Conservation (phyloP, 2,329 filamentous ascomycete genomes). For the Stemphylium lycopersici region DNA sequence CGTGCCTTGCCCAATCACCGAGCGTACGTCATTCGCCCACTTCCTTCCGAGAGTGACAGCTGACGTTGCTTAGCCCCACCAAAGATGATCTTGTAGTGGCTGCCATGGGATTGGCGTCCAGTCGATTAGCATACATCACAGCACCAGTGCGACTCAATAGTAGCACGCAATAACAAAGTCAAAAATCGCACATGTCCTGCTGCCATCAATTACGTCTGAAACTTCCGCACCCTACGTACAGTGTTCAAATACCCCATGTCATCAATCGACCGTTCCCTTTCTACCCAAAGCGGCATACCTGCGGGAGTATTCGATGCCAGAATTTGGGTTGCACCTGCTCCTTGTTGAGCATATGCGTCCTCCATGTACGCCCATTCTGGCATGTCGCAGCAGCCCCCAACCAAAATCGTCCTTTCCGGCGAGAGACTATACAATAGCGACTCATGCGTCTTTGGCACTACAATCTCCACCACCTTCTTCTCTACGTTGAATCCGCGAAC, state of each 20-base stretch:
- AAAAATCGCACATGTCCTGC: too few species aligned
- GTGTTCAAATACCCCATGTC: slow-evolving; percentile 42
- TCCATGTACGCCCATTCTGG: slow-evolving; percentile 47
- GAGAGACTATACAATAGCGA: slow-evolving; percentile 23
- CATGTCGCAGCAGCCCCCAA: slow-evolving; percentile 39
- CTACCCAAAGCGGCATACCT: slow-evolving; percentile 26
- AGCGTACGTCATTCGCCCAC: slow-evolving; percentile 66
- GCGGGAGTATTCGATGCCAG: neutral
- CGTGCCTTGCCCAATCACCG: slow-evolving; percentile 76
- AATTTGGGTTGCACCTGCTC: neutral
- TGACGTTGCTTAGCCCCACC: slow-evolving; percentile 40
- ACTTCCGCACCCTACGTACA: slow-evolving; percentile 40
- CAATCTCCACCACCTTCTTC: slow-evolving; percentile 63
- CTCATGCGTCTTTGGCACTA: slow-evolving; percentile 63
- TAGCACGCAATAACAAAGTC: slow-evolving; percentile 10
- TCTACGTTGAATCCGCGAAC: slow-evolving; percentile 70
- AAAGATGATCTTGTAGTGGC: slow-evolving; percentile 43
- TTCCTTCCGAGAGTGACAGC: slow-evolving; percentile 7
- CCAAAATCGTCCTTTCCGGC: slow-evolving; percentile 40
- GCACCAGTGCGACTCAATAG: slow-evolving; percentile 4
- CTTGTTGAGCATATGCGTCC: slow-evolving; percentile 25
- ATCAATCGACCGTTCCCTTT: slow-evolving; percentile 21
- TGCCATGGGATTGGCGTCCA: slow-evolving; percentile 7
- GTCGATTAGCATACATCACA: slow-evolving; percentile 22
- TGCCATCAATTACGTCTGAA: slow-evolving; percentile 18